phyloP scores from a whole-genome alignment of 2,329 filamentous ascomycete species.

The Esteya vermicola region DNA sequence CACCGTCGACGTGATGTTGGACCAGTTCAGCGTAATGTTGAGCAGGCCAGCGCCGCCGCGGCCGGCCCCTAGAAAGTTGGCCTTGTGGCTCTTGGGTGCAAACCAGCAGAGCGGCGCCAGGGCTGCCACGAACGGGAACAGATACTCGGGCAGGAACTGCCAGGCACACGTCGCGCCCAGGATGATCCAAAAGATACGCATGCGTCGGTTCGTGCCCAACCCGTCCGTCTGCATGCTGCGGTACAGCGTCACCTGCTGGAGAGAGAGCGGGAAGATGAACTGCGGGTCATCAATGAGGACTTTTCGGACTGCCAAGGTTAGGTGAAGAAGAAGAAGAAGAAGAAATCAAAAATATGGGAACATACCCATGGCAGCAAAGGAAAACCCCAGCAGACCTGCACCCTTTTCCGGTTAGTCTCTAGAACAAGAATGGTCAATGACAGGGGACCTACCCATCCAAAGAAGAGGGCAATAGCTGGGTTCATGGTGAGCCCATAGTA shows the following conservation, averaged over 20 bases:
- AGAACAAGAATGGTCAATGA: neutral
- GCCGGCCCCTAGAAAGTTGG: slow-evolving; percentile 12
- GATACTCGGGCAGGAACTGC: slow-evolving; percentile 11
- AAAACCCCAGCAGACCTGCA: slow-evolving; percentile 9
- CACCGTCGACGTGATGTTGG: slow-evolving; percentile 12
- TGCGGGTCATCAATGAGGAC: slow-evolving; percentile 11
- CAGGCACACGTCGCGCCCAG: slow-evolving; percentile 7
- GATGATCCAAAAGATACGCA: slow-evolving; percentile 8
- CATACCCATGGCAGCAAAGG: slow-evolving; percentile 9
- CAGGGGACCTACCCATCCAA: slow-evolving; percentile 2
- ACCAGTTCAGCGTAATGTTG: slow-evolving; percentile 12
- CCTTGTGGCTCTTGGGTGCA: slow-evolving; percentile 10
- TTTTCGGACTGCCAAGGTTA: slow-evolving; percentile 3
- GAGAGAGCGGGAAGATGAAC: slow-evolving; percentile 10
- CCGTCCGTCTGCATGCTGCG: slow-evolving; percentile 10
- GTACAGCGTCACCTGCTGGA: slow-evolving; percentile 11
- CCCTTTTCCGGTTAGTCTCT: slow-evolving; percentile 6
- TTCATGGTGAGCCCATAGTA: slow-evolving; percentile 10
- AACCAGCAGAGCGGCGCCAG: slow-evolving; percentile 13
- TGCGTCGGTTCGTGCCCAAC: no score
- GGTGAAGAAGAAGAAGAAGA: no score
- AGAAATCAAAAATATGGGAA: no score
- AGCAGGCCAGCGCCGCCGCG: slow-evolving; percentile 9
- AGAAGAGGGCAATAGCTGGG: slow-evolving; percentile 11
- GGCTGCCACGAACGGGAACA: slow-evolving; percentile 10